phyloP scores from a whole-genome alignment of 352 stramenopile species.

The Pythium chondricola region DNA sequence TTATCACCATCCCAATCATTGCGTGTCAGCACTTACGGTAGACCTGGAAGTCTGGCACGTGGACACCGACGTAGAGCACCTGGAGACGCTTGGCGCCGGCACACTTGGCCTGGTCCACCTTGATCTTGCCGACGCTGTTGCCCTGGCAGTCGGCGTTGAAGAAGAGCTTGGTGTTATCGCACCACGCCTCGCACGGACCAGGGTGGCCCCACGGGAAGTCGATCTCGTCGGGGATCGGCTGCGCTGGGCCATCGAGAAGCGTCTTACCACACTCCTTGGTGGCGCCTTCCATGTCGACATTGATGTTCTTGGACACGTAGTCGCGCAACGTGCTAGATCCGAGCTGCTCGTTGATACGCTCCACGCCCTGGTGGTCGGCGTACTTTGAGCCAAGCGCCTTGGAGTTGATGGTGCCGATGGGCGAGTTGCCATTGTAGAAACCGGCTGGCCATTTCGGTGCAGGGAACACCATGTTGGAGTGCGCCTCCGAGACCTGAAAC shows the following conservation, averaged over 20 bases:
- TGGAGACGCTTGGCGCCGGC: conserved; percentile 4
- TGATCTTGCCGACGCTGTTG: conserved; percentile 12
- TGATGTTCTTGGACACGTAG: conserved; percentile 10
- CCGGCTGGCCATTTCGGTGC: conserved; percentile 4
- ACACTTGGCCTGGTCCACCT: conserved; percentile 8
- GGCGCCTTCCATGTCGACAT: conserved; percentile 4
- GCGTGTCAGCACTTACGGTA: conserved; percentile 6
- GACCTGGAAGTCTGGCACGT: conserved; percentile 8
- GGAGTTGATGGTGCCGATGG: conserved; percentile 1
- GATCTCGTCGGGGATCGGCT: conserved; percentile 2
- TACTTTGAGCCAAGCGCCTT: background rate
- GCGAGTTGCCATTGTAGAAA: conserved; percentile 16
- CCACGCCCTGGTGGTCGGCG: conserved; percentile 6
- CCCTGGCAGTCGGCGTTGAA: conserved; percentile 11
- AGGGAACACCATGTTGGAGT: conserved; percentile 7
- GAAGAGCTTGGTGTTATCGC: conserved; percentile 12
- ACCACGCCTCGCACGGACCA: conserved; percentile 18
- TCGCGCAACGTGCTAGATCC: background rate
- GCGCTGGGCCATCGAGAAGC: background rate
- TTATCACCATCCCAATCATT: no score
- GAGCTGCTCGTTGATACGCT: conserved; percentile 3
- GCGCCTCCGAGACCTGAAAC: conserved; percentile 3
- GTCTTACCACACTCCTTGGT: conserved; percentile 14
- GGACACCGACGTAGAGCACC: conserved; percentile 11
- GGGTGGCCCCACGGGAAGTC: conserved; percentile 15